Evolutionary conservation across 73 alveolate genomes (phyloP).

Genomic region (Tetrahymena malaccensis): DNA sequence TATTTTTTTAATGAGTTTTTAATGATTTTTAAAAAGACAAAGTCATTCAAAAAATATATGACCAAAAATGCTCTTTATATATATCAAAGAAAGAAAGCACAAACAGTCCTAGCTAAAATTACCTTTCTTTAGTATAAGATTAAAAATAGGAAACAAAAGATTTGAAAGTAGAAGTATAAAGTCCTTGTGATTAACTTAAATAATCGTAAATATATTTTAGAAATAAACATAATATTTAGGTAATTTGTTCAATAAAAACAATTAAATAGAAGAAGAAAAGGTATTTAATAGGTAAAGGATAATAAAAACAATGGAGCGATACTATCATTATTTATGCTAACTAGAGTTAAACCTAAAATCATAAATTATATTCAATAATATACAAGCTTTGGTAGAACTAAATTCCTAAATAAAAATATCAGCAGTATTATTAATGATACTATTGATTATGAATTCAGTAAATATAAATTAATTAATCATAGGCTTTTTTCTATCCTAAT

Average conservation of each 20-base stretch:
- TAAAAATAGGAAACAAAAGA: background rate
- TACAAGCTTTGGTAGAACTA: background rate
- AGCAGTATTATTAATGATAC: background rate
- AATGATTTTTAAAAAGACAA: background rate
- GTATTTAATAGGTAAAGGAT: background rate
- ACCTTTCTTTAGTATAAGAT: background rate
- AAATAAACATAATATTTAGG: too few relatives aligned
- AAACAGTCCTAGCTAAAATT: background rate
- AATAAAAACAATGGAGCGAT: background rate
- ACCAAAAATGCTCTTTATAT: background rate
- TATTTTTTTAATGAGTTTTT: too few relatives aligned
- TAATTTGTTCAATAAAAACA: too few relatives aligned
- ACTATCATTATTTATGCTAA: background rate
- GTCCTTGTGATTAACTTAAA: background rate
- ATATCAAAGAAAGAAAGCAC: background rate
- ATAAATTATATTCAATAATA: background rate
- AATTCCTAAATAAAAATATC: background rate
- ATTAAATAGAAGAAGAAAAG: background rate
- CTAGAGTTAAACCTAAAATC: background rate
- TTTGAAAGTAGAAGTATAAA: background rate
- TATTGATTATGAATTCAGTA: background rate
- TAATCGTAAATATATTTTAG: background rate
- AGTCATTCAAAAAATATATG: too few relatives aligned
- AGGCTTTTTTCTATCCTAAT: background rate
- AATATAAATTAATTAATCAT: background rate